Conservation (phyloP, 2,329 filamentous ascomycete genomes). For the Diaporthe sp. region DNA sequence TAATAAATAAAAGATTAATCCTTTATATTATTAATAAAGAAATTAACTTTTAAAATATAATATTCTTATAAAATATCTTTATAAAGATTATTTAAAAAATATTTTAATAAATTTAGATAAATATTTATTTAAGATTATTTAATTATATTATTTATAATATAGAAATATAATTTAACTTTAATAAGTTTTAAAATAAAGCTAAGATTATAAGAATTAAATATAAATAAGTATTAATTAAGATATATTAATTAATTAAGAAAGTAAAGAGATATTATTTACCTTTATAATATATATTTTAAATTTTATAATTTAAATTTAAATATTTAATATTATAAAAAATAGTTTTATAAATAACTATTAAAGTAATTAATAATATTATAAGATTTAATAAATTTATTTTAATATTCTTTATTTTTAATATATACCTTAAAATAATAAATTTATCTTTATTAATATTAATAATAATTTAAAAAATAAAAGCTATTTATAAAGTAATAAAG, state of each 20-base stretch:
- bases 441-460: no score
- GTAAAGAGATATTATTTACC: not conserved
- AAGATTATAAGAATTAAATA: not conserved
- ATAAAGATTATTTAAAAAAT: not conserved
- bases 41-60: not conserved
- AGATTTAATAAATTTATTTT: no score
- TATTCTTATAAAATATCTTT: not conserved
- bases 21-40: not conserved
- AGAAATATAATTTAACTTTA: not conserved
- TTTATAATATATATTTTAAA: not conserved
- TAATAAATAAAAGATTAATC: not conserved
- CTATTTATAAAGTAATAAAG: no score
- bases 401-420: no score
- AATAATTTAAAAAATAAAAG: no score
- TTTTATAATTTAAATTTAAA: not conserved
- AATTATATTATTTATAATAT: constrained; percentile 10
- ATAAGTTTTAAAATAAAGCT: not conserved
- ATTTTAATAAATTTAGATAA: not conserved
- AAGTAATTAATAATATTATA: no score
- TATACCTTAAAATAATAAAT: no score
- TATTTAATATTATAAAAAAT: not conserved
- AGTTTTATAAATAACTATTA: not conserved
- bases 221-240: not conserved
- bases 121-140: not conserved
- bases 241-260: not conserved